Percentiles rank a stretch among this genome's conserved stretches.
Evolutionary conservation across 75 land plant genomes (phyloP).

Genomic region (Cryptomeria japonica): DNA sequence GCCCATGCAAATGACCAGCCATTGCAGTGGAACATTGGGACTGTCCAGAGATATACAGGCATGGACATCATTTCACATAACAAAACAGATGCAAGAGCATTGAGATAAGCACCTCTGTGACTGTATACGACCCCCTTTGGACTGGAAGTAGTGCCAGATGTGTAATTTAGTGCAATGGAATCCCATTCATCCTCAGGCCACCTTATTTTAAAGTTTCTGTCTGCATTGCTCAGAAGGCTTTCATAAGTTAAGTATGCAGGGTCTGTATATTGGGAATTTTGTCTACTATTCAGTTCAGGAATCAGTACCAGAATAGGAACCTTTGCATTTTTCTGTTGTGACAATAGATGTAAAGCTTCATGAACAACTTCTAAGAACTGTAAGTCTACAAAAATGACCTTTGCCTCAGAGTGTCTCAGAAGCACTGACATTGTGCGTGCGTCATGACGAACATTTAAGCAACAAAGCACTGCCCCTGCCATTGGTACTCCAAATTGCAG

Average conservation of each 20-base stretch:
- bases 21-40: constrained; percentile 75
- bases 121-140: constrained; percentile 63
- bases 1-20: constrained; percentile 66
- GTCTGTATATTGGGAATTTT: not conserved
- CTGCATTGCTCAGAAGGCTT: constrained; percentile 40
- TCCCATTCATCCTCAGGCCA: constrained; percentile 78
- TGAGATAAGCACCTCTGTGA: constrained; percentile 64
- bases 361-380: constrained; percentile 50
- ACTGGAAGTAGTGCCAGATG: constrained; percentile 65
- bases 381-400: constrained; percentile 62
- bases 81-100: constrained; percentile 25
- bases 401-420: constrained; percentile 70
- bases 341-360: constrained; percentile 43
- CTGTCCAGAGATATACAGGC: constrained; percentile 61
- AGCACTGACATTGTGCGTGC: constrained; percentile 67
- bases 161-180: constrained; percentile 61
- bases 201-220: constrained; percentile 38
- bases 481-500: constrained; percentile 92
- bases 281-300: constrained; percentile 24
- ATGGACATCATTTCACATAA: constrained; percentile 31
- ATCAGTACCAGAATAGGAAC: constrained; percentile 61
- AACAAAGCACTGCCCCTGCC: constrained; percentile 86
- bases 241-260: constrained; percentile 62
- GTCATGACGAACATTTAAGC: constrained; percentile 71
- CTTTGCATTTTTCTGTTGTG: constrained; percentile 21